Evolutionary conservation across 2,329 filamentous ascomycete genomes (phyloP).

Genomic region (Penicillium oxalicum): DNA sequence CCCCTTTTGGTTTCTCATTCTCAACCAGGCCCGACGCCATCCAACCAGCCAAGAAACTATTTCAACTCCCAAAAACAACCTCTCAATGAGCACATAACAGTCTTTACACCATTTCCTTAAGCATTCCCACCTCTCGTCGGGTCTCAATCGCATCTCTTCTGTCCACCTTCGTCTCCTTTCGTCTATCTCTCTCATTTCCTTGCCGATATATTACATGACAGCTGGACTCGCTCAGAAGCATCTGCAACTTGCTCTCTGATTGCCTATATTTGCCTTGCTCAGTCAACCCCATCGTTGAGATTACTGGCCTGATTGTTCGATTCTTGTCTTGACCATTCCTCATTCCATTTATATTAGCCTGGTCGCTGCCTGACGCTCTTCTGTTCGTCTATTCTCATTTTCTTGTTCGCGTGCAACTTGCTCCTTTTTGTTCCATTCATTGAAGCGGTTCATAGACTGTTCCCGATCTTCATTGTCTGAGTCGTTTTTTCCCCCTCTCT

Average conservation of each 20-base stretch:
- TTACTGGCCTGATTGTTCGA: constrained; percentile 16
- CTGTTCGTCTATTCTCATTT: neutral
- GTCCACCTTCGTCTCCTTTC: constrained; percentile 21
- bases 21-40: constrained; percentile 6
- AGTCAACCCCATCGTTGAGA: constrained; percentile 19
- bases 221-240: constrained; percentile 3
- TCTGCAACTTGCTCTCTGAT: constrained; percentile 1
- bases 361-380: constrained; percentile 23
- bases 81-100: constrained; percentile 38
- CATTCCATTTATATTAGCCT: constrained; percentile 24
- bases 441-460: constrained; percentile 23
- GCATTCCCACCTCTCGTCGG: constrained; percentile 23
- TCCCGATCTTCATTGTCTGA: constrained; percentile 13
- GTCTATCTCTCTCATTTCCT: constrained; percentile 19
- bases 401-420: constrained; percentile 6
- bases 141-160: constrained; percentile 21
- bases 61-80: constrained; percentile 30
- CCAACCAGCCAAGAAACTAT: constrained; percentile 15
- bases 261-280: constrained; percentile 11
- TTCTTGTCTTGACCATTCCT: constrained; percentile 20
- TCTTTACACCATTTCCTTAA: constrained; percentile 32
- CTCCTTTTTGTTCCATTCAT: constrained; percentile 3
- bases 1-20: constrained; percentile 12
- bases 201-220: constrained; percentile 23
- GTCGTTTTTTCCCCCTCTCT: neutral